These are phyloP conservation scores for Pleurotus tuoliensis DNA, from an alignment of 768 basidiomycete species.

Conservation along the genomic window DNA sequence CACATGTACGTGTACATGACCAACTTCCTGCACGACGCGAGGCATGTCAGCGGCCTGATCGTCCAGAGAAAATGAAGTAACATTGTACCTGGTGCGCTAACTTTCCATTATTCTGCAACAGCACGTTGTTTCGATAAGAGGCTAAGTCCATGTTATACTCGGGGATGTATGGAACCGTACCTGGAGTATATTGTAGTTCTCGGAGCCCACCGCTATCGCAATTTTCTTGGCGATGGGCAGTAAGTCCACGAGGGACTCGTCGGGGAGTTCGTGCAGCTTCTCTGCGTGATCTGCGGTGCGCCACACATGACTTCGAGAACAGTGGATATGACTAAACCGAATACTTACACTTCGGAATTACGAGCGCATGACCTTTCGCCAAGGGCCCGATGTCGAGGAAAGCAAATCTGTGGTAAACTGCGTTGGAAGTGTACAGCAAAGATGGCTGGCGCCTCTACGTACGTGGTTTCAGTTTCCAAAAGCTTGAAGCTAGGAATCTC, in stretches of 20 bases:
- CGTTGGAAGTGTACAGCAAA: too few relatives aligned
- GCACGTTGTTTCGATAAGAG: not conserved
- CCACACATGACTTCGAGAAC: not conserved
- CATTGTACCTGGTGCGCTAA: conserved; percentile 51
- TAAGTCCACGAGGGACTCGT: conserved; percentile 74
- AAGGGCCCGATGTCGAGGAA: conserved; percentile 94
- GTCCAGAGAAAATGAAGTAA: not conserved
- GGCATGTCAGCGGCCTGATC: not conserved
- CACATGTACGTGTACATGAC: conserved; percentile 91
- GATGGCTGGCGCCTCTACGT: conserved; percentile 21
- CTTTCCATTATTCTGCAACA: conserved; percentile 40
- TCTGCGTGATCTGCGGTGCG: conserved; percentile 66
- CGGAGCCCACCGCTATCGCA: conserved; percentile 65
- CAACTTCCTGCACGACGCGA: conserved; percentile 48
- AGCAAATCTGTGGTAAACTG: conserved; percentile 48
- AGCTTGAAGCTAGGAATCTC: conserved; percentile 90
- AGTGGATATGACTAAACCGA: not conserved
- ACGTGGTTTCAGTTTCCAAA: conserved; percentile 71
- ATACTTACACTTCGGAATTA: conserved; percentile 86
- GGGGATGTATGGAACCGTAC: conserved; percentile 11
- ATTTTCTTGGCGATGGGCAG: conserved; percentile 87
- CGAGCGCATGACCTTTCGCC: conserved; percentile 83
- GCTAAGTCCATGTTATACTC: not conserved
- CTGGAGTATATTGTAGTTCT: conserved; percentile 86
- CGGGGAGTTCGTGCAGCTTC: conserved; percentile 85